These are phyloP conservation scores for Byssochlamys sp. DNA, from an alignment of 2,329 filamentous ascomycete species.

Conservation along the genomic window DNA sequence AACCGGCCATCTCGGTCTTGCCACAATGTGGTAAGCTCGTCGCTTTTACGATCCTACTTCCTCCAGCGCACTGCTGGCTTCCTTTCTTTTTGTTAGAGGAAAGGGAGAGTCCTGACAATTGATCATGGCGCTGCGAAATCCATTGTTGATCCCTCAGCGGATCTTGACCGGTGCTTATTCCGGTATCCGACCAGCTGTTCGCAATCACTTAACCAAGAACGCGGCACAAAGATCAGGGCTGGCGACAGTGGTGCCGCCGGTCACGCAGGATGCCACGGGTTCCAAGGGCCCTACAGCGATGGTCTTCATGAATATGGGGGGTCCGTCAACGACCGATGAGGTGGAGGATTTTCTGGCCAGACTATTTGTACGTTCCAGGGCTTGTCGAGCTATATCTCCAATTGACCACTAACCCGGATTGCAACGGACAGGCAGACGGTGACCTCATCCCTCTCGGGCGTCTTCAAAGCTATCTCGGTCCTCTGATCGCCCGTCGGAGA, in stretches of 20 bases:
- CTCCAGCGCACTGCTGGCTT: neutral
- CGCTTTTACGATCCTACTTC: neutral
- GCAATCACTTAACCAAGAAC: conserved; percentile 13
- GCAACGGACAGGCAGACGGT: conserved; percentile 59
- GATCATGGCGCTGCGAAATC: conserved; percentile 34
- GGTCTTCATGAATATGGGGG: conserved; percentile 99
- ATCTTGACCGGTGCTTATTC: conserved; percentile 14
- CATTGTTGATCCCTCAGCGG: conserved; percentile 23
- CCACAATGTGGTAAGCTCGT: neutral
- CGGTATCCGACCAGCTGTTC: conserved; percentile 13
- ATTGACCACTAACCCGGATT: conserved; percentile 6
- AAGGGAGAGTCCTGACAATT: neutral
- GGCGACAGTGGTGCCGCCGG: conserved; percentile 61
- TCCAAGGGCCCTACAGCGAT: conserved; percentile 83
- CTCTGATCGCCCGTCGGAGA: conserved; percentile 71
- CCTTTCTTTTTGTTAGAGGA: neutral
- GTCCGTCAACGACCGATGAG: conserved; percentile 77
- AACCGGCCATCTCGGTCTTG: neutral
- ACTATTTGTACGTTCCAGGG: conserved; percentile 65
- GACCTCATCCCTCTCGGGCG: conserved; percentile 93
- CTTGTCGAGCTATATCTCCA: conserved; percentile 8
- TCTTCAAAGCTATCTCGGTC: conserved; percentile 81
- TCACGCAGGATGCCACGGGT: conserved; percentile 64
- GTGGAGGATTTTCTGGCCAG: conserved; percentile 82
- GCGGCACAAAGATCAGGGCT: conserved; percentile 24